Conservation (phyloP, 257 asterid genomes). For the Oldenlandia corymbosa region DNA sequence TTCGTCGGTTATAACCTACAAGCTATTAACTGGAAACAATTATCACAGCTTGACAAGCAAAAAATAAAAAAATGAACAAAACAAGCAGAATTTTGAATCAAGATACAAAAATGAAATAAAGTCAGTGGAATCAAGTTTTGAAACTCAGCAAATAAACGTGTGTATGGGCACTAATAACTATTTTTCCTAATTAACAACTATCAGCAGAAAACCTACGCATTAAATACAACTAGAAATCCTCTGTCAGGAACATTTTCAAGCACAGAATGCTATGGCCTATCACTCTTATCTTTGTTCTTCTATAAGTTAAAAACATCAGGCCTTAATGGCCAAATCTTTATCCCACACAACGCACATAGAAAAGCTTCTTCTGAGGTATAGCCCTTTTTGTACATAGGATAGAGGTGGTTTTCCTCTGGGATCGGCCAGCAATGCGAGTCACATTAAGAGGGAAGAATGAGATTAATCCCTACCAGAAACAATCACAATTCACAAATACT, state of each 20-base stretch:
- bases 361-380: too few relatives aligned
- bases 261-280: too few relatives aligned
- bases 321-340: too few relatives aligned
- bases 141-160: not conserved
- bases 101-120: not conserved
- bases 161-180: not conserved
- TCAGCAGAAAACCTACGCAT: too few relatives aligned
- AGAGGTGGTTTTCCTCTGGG: not conserved
- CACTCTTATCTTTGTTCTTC: not conserved
- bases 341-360: too few relatives aligned
- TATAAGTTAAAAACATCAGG: not conserved
- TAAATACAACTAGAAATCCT: not conserved
- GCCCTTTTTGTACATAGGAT: too few relatives aligned
- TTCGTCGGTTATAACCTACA: not conserved
- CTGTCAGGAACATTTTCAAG: not conserved
- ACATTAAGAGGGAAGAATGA: not conserved
- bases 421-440: not conserved
- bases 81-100: not conserved
- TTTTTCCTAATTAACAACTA: not conserved
- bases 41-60: not conserved
- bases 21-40: not conserved
- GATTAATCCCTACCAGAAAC: not conserved
- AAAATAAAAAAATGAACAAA: not conserved
- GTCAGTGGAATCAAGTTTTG: not conserved
- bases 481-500: too few relatives aligned